Conservation (phyloP, 805 yeast genomes). For the Suhomyces sp. region DNA sequence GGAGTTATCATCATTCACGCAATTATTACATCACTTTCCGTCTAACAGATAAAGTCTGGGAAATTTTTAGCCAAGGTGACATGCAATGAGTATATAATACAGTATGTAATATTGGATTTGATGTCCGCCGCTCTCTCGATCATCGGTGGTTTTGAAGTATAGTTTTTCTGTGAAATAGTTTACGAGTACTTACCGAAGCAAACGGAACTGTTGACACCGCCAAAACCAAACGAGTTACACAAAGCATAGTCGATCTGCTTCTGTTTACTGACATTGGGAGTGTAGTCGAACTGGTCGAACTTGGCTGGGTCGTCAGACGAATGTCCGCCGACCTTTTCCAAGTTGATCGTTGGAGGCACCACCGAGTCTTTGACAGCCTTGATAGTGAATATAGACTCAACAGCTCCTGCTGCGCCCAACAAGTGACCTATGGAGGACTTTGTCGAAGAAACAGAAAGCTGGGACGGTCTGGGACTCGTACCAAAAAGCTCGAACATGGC, state of each 20-base stretch:
- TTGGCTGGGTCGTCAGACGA: constrained; percentile 38
- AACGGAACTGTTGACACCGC: constrained; percentile 88
- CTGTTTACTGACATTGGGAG: constrained; percentile 43
- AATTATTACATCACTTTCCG: too few species aligned
- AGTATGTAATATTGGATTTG: too few species aligned
- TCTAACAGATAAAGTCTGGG: too few species aligned
- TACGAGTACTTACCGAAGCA: constrained; percentile 37
- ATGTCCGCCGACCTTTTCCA: constrained; percentile 50
- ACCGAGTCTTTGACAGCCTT: constrained; percentile 54
- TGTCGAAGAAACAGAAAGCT: constrained; percentile 65
- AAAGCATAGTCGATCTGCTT: constrained; percentile 55
- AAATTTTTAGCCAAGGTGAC: too few species aligned
- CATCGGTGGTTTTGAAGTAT: too few species aligned
- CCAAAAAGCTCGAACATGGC: constrained; percentile 62
- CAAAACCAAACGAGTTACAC: constrained; percentile 94
- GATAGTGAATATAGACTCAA: constrained; percentile 81
- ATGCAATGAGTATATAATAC: too few species aligned
- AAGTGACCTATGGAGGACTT: constrained; percentile 94
- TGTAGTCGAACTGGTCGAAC: constrained; percentile 55
- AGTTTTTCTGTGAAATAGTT: too few species aligned
- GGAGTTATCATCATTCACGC: too few species aligned
- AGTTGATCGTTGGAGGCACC: constrained; percentile 81
- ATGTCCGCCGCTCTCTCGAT: too few species aligned
- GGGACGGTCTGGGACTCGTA: constrained; percentile 19
- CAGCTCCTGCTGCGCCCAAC: constrained; percentile 94